A percentile compares a stretch with the other conserved stretches of the same genome.
phyloP scores from a whole-genome alignment of 1,284 basidiomycete genomes.

The Heimioporus retisporus region DNA sequence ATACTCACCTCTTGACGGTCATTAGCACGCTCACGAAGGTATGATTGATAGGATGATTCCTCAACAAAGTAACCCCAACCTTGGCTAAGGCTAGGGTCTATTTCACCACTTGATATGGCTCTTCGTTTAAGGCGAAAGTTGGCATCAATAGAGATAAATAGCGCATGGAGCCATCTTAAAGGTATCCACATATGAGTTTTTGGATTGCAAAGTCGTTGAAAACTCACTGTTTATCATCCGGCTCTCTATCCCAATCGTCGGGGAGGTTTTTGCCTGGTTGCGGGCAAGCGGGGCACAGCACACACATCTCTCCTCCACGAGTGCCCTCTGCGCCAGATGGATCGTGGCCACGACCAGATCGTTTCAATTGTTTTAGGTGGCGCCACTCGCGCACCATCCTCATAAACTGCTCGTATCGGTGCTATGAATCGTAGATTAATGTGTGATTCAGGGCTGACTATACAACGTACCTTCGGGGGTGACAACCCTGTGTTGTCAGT shows the following conservation, averaged over 20 bases:
- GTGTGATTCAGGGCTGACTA: too few relatives aligned
- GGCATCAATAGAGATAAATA: conserved; percentile 12
- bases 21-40: too few relatives aligned
- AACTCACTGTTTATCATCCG: background rate
- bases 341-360: background rate
- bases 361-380: conserved; percentile 27
- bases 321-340: background rate
- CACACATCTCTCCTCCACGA: background rate
- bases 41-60: background rate
- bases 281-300: conserved; percentile 14
- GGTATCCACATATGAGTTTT: background rate
- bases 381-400: conserved; percentile 11
- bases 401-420: conserved; percentile 11
- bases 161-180: conserved; percentile 10
- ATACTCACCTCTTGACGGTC: conserved; percentile 6
- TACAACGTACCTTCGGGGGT: background rate
- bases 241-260: background rate
- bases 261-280: conserved; percentile 15
- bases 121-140: conserved; percentile 16
- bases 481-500: background rate
- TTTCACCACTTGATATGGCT: background rate
- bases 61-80: too few relatives aligned
- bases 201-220: too few relatives aligned
- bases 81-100: conserved; percentile 14
- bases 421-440: background rate